phyloP scores from a whole-genome alignment of 2,329 filamentous ascomycete species.

The Beauveria australis region DNA sequence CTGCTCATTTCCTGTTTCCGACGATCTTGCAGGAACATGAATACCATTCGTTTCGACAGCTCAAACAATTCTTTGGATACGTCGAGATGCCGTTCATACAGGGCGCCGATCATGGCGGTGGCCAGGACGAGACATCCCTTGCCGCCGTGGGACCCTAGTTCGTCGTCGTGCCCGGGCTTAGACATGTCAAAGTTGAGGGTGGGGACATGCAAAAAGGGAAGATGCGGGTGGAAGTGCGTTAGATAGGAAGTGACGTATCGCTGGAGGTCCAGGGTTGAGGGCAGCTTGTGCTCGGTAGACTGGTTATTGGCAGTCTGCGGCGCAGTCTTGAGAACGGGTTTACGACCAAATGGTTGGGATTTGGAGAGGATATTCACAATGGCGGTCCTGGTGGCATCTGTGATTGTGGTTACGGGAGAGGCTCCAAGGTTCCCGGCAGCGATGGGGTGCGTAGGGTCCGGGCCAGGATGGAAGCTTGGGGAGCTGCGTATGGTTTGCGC shows the following conservation, averaged over 20 bases:
- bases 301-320: slow-evolving; percentile 32
- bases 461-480: slow-evolving; percentile 55
- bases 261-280: slow-evolving; percentile 77
- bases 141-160: slow-evolving; percentile 58
- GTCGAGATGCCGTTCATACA: slow-evolving; percentile 78
- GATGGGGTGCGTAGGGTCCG: slow-evolving; percentile 66
- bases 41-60: slow-evolving; percentile 90
- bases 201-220: slow-evolving; percentile 89
- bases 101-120: slow-evolving; percentile 70
- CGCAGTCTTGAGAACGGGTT: slow-evolving; percentile 53
- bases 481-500: slow-evolving; percentile 50
- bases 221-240: slow-evolving; percentile 84
- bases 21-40: slow-evolving; percentile 83
- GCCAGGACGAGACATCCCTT: slow-evolving; percentile 78
- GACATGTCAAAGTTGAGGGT: slow-evolving; percentile 84
- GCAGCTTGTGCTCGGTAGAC: slow-evolving; percentile 51
- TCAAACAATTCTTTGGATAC: slow-evolving; percentile 83
- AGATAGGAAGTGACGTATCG: slow-evolving; percentile 87
- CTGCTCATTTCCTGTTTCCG: slow-evolving; percentile 69
- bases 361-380: slow-evolving; percentile 53
- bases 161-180: slow-evolving; percentile 51
- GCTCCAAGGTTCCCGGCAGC: slow-evolving; percentile 53
- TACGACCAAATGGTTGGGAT: slow-evolving; percentile 49
- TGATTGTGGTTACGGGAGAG: slow-evolving; percentile 55
- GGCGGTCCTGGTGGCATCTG: slow-evolving; percentile 54